Evolutionary conservation across 164 flowering plant species (phyloP), one percentile per base, ranked within the genome.

Genomic region (Pachysandra terminalis): DNA sequence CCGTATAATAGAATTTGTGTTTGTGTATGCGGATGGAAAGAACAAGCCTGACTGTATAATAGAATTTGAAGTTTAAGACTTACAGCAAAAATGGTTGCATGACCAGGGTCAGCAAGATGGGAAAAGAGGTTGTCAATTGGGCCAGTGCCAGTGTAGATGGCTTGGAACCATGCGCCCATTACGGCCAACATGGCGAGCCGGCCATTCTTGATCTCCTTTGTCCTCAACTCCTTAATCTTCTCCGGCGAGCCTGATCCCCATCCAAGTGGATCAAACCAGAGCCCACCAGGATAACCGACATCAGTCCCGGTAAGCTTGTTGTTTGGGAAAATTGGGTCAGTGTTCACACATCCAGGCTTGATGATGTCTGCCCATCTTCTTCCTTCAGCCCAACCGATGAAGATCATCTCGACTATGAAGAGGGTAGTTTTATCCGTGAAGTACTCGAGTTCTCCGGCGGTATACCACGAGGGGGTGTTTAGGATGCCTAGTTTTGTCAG

Each of bases 381-480:
- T 9, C 81, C 81, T 56, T 79, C 82, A 2, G 82, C 82, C 98
- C 98, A 94, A 13, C 98, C 98, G 15, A 94, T 94, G 76, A 94
- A 84, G 55, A 94, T 75, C 62, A 94, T 79, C 84, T 94, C 98
- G 21, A 91, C 77, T 0, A 90, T 58, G 84, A 94, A 94, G 37
- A 94, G 88, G 27, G 98, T 94, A 64, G 98, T 94, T 45, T 81
- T 91, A 81, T 94, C 98, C 1, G 98, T 94, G 94, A 94, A 91
- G 83, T 94, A 94, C 59, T 94, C 90, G 22, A 41, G 90, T 45
- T 89, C 93, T 10, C 97, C 97, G 23, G 98, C 98, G 13, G 89
- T 79, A 87, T 94, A 94, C 98, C 98, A 94, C 21, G 98, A 94
- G 0, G 98, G 98, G n/a, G 98, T 94, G 89, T 91, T 90, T 4